Base-by-base conservation (phyloP, 2,329 filamentous ascomycete species). In the Raffaelea arxii region DNA sequence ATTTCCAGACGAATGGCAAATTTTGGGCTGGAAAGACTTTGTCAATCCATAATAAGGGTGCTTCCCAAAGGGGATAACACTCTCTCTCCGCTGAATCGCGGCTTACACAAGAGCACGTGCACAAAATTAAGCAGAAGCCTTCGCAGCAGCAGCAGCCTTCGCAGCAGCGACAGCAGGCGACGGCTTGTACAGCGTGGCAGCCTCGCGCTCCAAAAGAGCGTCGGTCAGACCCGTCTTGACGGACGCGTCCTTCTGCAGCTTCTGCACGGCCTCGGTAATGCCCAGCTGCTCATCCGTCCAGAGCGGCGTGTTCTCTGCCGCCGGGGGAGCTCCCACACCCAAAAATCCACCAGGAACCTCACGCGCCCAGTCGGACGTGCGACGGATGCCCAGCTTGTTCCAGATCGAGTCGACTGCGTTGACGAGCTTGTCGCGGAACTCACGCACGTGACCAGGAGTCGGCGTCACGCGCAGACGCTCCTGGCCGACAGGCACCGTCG, bases 401-500 rank as follows among this genome's bases (percentile, higher is more conserved):
- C 91, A 98, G 49, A 98, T 91, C 56, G 79, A 77, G 56, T 95
- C 86, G 27, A 98, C 69, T 5, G 91, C 89, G 49, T 80, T 67
- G 24, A 96, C 82, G 4, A 98, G 81, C 58, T 94, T 80, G 54
- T 94, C 84, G 51, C 89, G 87, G 68, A 86, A 88, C 56, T 86
- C 79, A 66, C 84, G 84, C 46, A 78, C 80, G 64, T 98, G 92
- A 38, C 92, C 92, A 0, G 92, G 92, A 1, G 92, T 98, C 0
- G 92, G 92, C 2, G 92, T 98, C 64, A 98, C 88, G 55, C 92
- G 85, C 47, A 98, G 82, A 49, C 92, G 83, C 67, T 98, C 92
- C 71, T 98, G 90, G n/a, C 92, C 92, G 6, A 94, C 88, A 3
- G 92, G 92, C 3, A 98, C 92, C 44, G 92, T 98, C 2, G 92